A percentile compares a stretch with the other conserved stretches of the same genome.
Evolutionary conservation across 306 rosid species (phyloP).

Genomic region (Fragaria iinumae): DNA sequence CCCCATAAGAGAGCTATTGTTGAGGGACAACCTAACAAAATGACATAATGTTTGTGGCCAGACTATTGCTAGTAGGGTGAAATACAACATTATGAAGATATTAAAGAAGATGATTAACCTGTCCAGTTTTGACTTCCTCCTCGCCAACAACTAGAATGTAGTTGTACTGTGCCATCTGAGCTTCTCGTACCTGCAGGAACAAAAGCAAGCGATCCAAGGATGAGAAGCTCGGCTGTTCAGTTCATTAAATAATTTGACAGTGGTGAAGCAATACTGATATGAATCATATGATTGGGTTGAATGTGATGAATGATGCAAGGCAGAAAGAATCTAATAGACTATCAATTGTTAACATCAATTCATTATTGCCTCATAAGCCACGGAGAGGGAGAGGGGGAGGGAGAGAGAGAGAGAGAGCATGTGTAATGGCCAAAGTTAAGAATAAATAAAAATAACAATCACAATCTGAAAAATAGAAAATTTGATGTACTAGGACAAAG

Average conservation of each 20-base stretch:
- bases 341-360: neutral
- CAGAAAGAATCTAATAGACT: neutral
- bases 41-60: neutral
- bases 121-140: constrained; percentile 84
- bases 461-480: neutral
- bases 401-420: neutral
- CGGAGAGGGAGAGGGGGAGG: neutral
- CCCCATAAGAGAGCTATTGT: neutral
- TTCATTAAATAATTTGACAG: neutral
- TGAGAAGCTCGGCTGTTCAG: neutral
- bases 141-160: constrained; percentile 93
- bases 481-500: neutral
- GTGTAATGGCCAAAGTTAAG: neutral
- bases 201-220: neutral
- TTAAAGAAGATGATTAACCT: constrained; percentile 45
- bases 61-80: neutral
- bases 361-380: neutral
- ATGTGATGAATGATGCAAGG: no score
- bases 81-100: neutral
- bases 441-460: neutral
- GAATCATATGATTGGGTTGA: no score
- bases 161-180: constrained; percentile 84
- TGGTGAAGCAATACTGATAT: neutral
- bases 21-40: neutral
- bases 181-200: constrained; percentile 65